Percentiles rank a stretch among this genome's conserved stretches.
phyloP scores from a whole-genome alignment of 805 yeast species.

The Teunomyces aglyptinius region DNA sequence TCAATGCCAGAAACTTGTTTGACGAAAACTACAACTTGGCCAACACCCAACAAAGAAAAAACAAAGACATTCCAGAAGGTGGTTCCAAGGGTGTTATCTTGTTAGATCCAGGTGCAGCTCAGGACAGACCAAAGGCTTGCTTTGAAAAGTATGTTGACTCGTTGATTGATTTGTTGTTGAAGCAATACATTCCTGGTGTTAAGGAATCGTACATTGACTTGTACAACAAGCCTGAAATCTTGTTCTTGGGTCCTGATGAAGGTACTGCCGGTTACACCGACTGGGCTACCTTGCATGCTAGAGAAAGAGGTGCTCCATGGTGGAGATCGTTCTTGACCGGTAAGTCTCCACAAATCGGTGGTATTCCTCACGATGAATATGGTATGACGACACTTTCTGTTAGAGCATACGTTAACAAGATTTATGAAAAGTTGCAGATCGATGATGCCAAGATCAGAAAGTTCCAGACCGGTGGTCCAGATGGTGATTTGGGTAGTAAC shows the following conservation, averaged over 20 bases:
- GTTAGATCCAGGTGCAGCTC: constrained; percentile 73
- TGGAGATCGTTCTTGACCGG: constrained; percentile 99
- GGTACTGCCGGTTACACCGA: constrained; percentile 94
- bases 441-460: constrained; percentile 61
- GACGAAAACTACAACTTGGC: constrained; percentile 97
- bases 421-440: constrained; percentile 74
- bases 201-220: constrained; percentile 84
- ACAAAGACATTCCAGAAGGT: constrained; percentile 98
- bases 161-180: constrained; percentile 77
- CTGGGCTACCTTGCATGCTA: constrained; percentile 97
- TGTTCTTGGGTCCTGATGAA: constrained; percentile 99
- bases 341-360: constrained; percentile 87
- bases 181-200: constrained; percentile 67
- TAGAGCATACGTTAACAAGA: constrained; percentile 83
- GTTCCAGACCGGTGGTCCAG: constrained; percentile 98
- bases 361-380: constrained; percentile 96
- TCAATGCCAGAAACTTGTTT: constrained; percentile 82
- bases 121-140: constrained; percentile 75
- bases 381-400: constrained; percentile 98
- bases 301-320: constrained; percentile 89
- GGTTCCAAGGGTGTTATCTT: constrained; percentile 97
- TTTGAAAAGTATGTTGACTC: constrained; percentile 93
- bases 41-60: constrained; percentile 92
- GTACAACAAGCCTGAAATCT: constrained; percentile 79
- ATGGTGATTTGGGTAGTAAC: constrained; percentile 96